Conservation (phyloP, 208 protist species). For the Leishmania tarentolae region DNA sequence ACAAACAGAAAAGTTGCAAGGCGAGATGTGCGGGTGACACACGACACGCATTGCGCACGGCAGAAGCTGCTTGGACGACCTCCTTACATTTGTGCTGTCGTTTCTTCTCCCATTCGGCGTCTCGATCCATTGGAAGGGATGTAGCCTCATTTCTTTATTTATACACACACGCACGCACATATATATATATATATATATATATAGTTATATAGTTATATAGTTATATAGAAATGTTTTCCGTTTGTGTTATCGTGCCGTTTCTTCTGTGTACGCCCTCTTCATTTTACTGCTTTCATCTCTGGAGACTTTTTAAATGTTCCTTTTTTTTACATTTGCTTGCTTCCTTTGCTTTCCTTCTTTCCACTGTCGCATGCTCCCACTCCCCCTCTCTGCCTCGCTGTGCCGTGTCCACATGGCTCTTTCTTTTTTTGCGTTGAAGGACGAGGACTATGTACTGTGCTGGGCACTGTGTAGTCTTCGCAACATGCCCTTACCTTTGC, state of each 20-base stretch:
- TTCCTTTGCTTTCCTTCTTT: not conserved
- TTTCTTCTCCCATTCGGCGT: not conserved
- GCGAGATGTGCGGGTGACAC: not conserved
- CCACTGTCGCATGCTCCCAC: not conserved
- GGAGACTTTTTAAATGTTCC: slow-evolving; percentile 5
- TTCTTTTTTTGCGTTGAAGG: not conserved
- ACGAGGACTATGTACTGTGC: not conserved
- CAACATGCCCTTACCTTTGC: not conserved
- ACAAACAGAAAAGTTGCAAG: not conserved
- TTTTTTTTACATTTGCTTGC: not conserved
- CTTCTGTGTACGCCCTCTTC: not conserved
- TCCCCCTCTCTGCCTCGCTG: not conserved
- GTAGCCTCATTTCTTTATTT: not conserved
- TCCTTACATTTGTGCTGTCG: not conserved
- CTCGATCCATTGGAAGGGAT: not conserved
- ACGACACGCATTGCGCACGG: slow-evolving; percentile 3
- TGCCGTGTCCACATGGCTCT: not conserved
- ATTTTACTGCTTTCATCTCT: not conserved
- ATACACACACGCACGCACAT: not conserved
- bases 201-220: slow-evolving; percentile 10
- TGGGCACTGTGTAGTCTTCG: not conserved
- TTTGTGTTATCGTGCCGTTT: slow-evolving; percentile 1
- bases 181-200: slow-evolving; percentile 1
- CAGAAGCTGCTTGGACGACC: not conserved
- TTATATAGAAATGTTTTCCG: not conserved